Evolutionary conservation across 192 early-diverging fungal genomes (phyloP), one percentile per base, ranked within the genome.

Genomic region (Backusella circina): DNA sequence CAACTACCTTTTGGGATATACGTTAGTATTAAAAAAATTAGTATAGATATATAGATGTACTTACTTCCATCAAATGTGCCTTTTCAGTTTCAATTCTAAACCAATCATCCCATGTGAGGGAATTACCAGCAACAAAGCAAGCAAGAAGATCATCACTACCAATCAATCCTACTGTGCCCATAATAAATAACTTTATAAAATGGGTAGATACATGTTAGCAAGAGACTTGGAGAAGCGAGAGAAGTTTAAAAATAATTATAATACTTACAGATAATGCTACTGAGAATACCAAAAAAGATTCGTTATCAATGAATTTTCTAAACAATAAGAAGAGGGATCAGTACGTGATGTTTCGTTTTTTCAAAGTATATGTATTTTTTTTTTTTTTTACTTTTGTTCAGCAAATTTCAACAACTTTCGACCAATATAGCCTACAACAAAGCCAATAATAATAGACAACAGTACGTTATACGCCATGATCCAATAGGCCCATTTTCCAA

Each of bases 31-130:
- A n/a, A n/a, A n/a, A n/a, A n/a, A n/a, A n/a, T n/a, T n/a, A n/a
- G n/a, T n/a, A n/a, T n/a, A n/a, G n/a, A n/a, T n/a, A n/a, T n/a
- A n/a, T n/a, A n/a, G 3, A 10, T 61, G 3, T 12, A 61, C 54
- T 28, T 2, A 91, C 91, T 75, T 96, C 93, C 69, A 93, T 92
- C n/a, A 97, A 82, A 15, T 93, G 88, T 0, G 92, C 88, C 50
- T 92, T 90, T 51, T 90, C 79, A 5, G 91, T 90, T 67, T 95
- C 92, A 23, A 90, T 75, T 23, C 90, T 88, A 80, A 95, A 98
- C 95, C 95, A 98, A 66, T 91, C 92, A 69, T 98, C 95, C 95
- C 95, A 96, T 0, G 93, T 91, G 41, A 95, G 92, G 2, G 90
- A 84, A 75, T 93, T 91, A 12, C 94, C 94, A 1, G 92, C 90